A percentile compares a stretch with the other conserved stretches of the same genome.
Conservation (phyloP, 148 eudicot species). For the Pouteria glomerata region DNA sequence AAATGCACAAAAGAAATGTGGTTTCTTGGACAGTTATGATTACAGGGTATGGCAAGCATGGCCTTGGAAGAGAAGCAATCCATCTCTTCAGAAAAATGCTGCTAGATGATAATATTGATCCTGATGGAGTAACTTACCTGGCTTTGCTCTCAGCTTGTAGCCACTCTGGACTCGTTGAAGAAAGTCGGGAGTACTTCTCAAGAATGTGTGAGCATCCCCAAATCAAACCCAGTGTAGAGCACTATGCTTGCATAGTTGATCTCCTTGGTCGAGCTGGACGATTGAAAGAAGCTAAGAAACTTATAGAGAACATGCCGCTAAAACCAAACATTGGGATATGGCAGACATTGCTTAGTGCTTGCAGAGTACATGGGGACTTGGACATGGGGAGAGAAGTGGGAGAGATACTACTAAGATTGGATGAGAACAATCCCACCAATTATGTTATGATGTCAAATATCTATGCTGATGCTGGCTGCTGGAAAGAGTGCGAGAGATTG, state of each 20-base stretch:
- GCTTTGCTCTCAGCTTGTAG: constrained; percentile 84
- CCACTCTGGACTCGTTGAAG: constrained; percentile 70
- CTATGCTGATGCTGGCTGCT: constrained; percentile 63
- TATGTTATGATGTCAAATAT: constrained; percentile 68
- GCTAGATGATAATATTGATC: constrained; percentile 44
- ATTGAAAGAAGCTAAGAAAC: constrained; percentile 61
- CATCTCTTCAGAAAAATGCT: constrained; percentile 47
- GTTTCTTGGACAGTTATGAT: constrained; percentile 78
- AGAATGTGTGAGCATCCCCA: constrained; percentile 39
- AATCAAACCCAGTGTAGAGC: constrained; percentile 57
- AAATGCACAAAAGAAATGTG: constrained; percentile 53
- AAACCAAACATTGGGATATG: constrained; percentile 63
- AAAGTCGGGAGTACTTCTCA: constrained; percentile 59
- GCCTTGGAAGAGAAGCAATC: constrained; percentile 59
- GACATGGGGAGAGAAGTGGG: constrained; percentile 73
- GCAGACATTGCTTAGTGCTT: constrained; percentile 80
- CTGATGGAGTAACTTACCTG: constrained; percentile 75
- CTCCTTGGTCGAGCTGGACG: constrained; percentile 86
- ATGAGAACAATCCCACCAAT: constrained; percentile 55
- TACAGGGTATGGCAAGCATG: constrained; percentile 78
- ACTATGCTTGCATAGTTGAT: constrained; percentile 90
- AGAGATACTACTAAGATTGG: constrained; percentile 48
- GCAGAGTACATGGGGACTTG: constrained; percentile 70
- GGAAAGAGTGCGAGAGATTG: constrained; percentile 68
- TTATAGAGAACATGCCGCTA: constrained; percentile 63